Evolutionary conservation across 371 early-diverging fungal species (phyloP).

Genomic region (Rhizopus sp.): DNA sequence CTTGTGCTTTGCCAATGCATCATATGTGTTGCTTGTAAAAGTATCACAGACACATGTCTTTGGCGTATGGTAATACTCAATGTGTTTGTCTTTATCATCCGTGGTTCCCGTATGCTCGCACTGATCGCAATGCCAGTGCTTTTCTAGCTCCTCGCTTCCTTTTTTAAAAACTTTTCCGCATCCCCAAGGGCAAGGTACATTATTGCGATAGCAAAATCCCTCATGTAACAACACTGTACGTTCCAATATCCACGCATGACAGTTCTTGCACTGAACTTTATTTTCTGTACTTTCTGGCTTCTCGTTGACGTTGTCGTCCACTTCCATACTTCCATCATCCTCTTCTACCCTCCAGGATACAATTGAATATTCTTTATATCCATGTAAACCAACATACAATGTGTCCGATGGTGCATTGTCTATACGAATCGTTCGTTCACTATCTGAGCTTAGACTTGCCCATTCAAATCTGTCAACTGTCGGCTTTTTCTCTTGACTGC

Average conservation of each 20-base stretch:
- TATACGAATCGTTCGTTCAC: conserved; percentile 21
- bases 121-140: conserved; percentile 84
- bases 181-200: conserved; percentile 60
- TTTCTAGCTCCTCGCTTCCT: conserved; percentile 54
- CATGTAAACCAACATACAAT: conserved; percentile 49
- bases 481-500: conserved; percentile 24
- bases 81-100: conserved; percentile 66
- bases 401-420: conserved; percentile 7
- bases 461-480: conserved; percentile 41
- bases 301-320: background rate
- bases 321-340: background rate
- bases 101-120: conserved; percentile 63
- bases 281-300: conserved; percentile 30
- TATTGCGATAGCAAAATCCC: conserved; percentile 81
- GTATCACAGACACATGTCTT: conserved; percentile 63
- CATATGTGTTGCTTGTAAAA: conserved; percentile 39
- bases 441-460: conserved; percentile 34
- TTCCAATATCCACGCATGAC: conserved; percentile 68
- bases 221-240: conserved; percentile 66
- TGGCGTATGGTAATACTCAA: conserved; percentile 60
- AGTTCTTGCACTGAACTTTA: conserved; percentile 69
- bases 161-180: conserved; percentile 74
- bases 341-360: conserved; percentile 31
- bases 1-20: conserved; percentile 68
- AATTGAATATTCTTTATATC: conserved; percentile 23